Evolutionary conservation across 257 asterid species (phyloP), one percentile per base, ranked within the genome.

Genomic region (Prunella vulgaris): DNA sequence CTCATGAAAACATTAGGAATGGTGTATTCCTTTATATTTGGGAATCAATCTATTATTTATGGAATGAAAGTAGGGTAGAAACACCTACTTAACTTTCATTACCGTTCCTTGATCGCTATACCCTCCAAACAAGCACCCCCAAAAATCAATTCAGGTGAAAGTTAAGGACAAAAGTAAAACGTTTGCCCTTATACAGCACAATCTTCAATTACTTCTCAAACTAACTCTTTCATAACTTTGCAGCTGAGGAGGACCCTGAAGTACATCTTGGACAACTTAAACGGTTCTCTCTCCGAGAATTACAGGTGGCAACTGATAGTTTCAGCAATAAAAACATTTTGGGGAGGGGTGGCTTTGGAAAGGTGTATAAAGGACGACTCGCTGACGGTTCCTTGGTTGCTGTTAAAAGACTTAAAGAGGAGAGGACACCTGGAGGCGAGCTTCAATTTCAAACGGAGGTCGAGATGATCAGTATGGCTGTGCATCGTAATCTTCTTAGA

Each of bases 191-290:
- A 18, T 42, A 35, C 51, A 13, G 1, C 20, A 54, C 57, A 38
- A 48, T 66, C 44, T 21, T 63, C 59, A 21, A n/a, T 60, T 15
- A 22, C 57, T 66, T 13, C 73, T 62, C 28, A 7, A 35, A 9
- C 35, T n/a, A 77, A 3, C 60, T 67, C 7, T 60, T 22, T 30
- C 37, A 46, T 76, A 18, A 38, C 37, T 10, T 70, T 73, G 62
- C 82, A 82, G 87, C 87, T 12, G 87, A 82, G 72, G 87, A 82
- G 75, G 87, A 82, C 66, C 87, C 87, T 28, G 87, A 82, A 72
- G 87, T 82, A 14, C 87, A 82, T 66, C 74, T 83, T 35, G 88
- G 85, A 22, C 88, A 83, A 77, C 88, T 80, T n/a, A 83, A 83
- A 71, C 60, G 88, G 25, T 83, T 81, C 73, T 83, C 88, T 33